These are phyloP conservation scores for Neonectria coccinea DNA, from an alignment of 2,329 filamentous ascomycete species.

Conservation along the genomic window DNA sequence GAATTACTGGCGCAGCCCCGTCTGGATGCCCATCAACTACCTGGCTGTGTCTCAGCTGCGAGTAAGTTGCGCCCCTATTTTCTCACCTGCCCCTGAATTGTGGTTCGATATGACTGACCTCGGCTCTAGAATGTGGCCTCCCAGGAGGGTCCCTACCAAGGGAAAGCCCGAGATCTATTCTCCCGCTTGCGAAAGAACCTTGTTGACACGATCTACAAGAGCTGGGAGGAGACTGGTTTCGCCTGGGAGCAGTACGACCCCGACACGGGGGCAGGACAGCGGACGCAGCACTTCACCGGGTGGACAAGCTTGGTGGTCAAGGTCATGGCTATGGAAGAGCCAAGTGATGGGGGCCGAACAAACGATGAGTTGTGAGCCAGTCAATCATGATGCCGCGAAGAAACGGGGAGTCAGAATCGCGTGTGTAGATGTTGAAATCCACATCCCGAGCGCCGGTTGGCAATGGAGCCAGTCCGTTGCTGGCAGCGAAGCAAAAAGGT, in stretches of 20 bases:
- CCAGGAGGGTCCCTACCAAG: constrained; percentile 74
- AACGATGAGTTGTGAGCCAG: constrained; percentile 61
- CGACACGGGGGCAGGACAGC: constrained; percentile 90
- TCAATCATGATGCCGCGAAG: constrained; percentile 3
- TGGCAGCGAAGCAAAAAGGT: background rate
- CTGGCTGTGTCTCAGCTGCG: constrained; percentile 82
- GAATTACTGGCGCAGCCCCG: constrained; percentile 95
- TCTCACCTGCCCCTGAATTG: background rate
- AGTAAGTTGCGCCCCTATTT: constrained; percentile 63
- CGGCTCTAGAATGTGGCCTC: constrained; percentile 68
- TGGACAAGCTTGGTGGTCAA: constrained; percentile 99
- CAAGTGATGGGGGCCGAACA: constrained; percentile 53
- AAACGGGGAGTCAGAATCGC: constrained; percentile 5
- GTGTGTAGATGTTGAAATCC: constrained; percentile 18
- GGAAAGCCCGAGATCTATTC: constrained; percentile 80
- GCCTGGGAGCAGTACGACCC: constrained; percentile 99
- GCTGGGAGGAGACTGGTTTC: constrained; percentile 92
- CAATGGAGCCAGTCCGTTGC: constrained; percentile 18
- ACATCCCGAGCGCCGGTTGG: background rate
- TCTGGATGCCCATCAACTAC: constrained; percentile 98
- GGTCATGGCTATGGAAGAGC: constrained; percentile 93
- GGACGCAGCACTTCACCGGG: constrained; percentile 97
- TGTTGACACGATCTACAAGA: constrained; percentile 87
- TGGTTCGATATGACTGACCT: constrained; percentile 27
- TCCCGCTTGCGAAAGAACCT: constrained; percentile 82